A percentile compares a stretch with the other conserved stretches of the same genome.
phyloP scores from a whole-genome alignment of 1,284 basidiomycete genomes.

The Coniferiporia sulphurascens region DNA sequence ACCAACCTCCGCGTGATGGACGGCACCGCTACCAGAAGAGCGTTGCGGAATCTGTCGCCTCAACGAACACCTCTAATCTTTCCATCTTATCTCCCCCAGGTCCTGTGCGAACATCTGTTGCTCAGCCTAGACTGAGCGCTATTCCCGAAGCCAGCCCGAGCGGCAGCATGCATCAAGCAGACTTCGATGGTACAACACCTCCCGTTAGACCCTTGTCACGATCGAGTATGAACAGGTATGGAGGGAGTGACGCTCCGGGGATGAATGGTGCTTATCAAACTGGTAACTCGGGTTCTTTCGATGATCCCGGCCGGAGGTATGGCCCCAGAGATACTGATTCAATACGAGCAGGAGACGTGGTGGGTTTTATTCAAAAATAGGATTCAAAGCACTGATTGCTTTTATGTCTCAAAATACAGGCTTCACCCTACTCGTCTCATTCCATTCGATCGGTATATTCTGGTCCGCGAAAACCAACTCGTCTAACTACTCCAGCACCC shows the following conservation, averaged over 20 bases:
- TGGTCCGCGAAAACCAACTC: conserved; percentile 6
- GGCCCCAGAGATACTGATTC: background rate
- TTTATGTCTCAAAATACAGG: background rate
- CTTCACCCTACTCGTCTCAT: conserved; percentile 8
- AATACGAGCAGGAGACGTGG: conserved; percentile 2
- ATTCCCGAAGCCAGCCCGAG: conserved; percentile 14
- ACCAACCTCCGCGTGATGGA: background rate
- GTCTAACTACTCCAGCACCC: conserved; percentile 13
- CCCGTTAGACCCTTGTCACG: conserved; percentile 1
- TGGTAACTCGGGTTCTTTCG: background rate
- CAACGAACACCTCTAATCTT: conserved; percentile 10
- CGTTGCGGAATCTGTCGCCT: conserved; percentile 12
- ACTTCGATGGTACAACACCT: background rate
- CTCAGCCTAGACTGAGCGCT: conserved; percentile 7
- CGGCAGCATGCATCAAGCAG: conserved; percentile 8
- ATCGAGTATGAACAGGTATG: background rate
- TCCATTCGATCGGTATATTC: conserved; percentile 4
- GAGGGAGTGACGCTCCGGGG: background rate
- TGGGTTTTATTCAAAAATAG: background rate
- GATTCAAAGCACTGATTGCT: background rate
- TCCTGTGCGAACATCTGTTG: background rate
- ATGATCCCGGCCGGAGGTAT: background rate
- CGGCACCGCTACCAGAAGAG: conserved; percentile 12
- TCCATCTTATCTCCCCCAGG: conserved; percentile 15
- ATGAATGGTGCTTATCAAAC: background rate